A percentile compares a stretch with the other conserved stretches of the same genome.
phyloP scores from a whole-genome alignment of 495 filamentous ascomycete species.

The Cercophora sp. region DNA sequence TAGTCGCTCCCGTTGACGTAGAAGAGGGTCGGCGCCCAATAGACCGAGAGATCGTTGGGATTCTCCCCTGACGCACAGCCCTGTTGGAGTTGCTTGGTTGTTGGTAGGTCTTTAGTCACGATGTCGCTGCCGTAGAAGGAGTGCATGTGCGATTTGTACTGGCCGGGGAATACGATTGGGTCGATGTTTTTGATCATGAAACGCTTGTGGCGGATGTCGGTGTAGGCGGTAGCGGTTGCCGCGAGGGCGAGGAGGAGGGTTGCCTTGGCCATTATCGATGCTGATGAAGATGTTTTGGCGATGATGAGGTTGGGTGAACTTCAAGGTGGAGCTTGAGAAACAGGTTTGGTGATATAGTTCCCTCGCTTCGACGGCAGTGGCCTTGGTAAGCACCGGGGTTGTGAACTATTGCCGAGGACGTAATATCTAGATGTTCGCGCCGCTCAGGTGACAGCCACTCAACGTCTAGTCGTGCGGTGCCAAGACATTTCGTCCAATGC shows the following conservation, averaged over 20 bases:
- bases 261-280: not conserved
- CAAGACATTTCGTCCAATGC: too few species aligned
- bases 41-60: conserved; percentile 35
- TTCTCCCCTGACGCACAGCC: conserved; percentile 37
- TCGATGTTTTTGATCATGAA: conserved; percentile 40
- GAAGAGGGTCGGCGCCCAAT: conserved; percentile 35
- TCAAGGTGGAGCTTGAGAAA: not conserved
- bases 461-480: too few species aligned
- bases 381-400: not conserved
- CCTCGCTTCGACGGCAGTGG: not conserved
- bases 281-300: too few species aligned
- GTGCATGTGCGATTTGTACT: conserved; percentile 37
- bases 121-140: conserved; percentile 36
- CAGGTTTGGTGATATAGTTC: not conserved
- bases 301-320: not conserved
- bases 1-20: conserved; percentile 33
- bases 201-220: conserved; percentile 34
- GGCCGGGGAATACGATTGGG: conserved; percentile 32
- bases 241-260: not conserved
- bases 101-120: conserved; percentile 34
- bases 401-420: not conserved
- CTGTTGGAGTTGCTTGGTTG: conserved; percentile 32
- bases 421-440: not conserved
- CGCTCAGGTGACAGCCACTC: not conserved
- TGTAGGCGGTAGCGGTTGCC: conserved; percentile 22